A percentile compares a stretch with the other conserved stretches of the same genome.
These are phyloP conservation scores for Paramecium primaurelia DNA, from an alignment of 73 alveolate species.

Conservation along the genomic window DNA sequence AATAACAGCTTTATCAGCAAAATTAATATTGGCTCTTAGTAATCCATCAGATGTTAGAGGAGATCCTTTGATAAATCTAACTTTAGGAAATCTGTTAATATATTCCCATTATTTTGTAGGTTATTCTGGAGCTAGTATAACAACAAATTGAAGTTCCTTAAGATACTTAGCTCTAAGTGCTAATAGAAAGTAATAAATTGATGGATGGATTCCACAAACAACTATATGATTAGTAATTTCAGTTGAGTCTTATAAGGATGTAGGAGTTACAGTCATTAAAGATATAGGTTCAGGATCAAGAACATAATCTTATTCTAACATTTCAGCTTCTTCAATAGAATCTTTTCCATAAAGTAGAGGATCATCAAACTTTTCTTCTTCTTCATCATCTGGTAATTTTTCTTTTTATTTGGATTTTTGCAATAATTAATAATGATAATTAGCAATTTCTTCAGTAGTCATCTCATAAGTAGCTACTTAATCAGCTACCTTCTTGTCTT, in stretches of 20 bases:
- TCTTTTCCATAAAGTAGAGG: constrained; percentile 67
- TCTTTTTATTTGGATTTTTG: constrained; percentile 32
- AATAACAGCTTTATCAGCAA: constrained; percentile 97
- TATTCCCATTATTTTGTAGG: constrained; percentile 92
- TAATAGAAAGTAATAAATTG: constrained; percentile 86
- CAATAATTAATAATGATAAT: constrained; percentile 37
- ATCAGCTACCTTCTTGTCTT: constrained; percentile 91
- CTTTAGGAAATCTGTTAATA: constrained; percentile 82
- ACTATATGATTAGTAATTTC: constrained; percentile 87
- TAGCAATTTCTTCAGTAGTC: constrained; percentile 57
- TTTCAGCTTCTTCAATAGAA: constrained; percentile 66
- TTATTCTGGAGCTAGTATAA: constrained; percentile 81
- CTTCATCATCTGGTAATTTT: constrained; percentile 39
- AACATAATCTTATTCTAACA: constrained; percentile 77
- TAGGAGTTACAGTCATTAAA: constrained; percentile 64
- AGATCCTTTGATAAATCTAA: constrained; percentile 83
- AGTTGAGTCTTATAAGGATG: constrained; percentile 72
- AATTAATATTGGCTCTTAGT: constrained; percentile 93
- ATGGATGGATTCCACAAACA: constrained; percentile 96
- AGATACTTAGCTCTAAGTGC: constrained; percentile 93
- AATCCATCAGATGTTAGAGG: constrained; percentile 89
- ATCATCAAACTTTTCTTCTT: constrained; percentile 43
- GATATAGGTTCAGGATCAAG: constrained; percentile 68
- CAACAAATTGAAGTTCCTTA: constrained; percentile 83
- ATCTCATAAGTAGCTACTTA: constrained; percentile 80